Evolutionary conservation across 2,329 filamentous ascomycete species (phyloP).

Genomic region (Sphaceloma murrayae): DNA sequence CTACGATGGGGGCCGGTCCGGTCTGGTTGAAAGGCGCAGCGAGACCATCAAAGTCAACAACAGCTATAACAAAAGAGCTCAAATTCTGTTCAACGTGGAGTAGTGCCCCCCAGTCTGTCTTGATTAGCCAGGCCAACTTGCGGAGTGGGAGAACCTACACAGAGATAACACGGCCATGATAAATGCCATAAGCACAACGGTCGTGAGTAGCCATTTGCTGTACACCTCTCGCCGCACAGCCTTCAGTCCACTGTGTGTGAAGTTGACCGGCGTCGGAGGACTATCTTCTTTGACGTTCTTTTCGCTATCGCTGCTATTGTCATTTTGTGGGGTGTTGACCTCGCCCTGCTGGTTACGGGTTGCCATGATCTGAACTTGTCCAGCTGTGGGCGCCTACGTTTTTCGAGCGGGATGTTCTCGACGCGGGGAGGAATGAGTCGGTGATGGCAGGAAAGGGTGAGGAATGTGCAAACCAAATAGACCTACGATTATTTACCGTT

Average conservation of each 20-base stretch:
- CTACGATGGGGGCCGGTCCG: constrained; percentile 44
- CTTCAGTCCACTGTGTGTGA: constrained; percentile 36
- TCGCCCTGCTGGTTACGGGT: not conserved
- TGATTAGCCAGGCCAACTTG: not conserved
- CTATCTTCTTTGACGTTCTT: constrained; percentile 10
- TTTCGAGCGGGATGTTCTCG: no score
- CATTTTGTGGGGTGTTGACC: constrained; percentile 12
- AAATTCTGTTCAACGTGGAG: constrained; percentile 43
- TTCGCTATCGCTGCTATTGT: constrained; percentile 16
- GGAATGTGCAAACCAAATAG: not conserved
- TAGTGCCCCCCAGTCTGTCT: constrained; percentile 47
- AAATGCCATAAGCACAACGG: constrained; percentile 45
- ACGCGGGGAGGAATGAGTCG: no score
- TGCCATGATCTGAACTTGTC: constrained; percentile 1
- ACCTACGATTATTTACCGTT: not conserved
- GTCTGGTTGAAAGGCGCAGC: constrained; percentile 41
- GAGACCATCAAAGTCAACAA: constrained; percentile 55
- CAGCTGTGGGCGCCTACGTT: not conserved
- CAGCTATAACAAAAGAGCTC: constrained; percentile 42
- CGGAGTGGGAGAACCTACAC: constrained; percentile 26
- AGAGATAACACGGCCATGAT: constrained; percentile 49
- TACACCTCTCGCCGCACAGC: constrained; percentile 34
- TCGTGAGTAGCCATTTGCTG: constrained; percentile 35
- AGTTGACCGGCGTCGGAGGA: constrained; percentile 34
- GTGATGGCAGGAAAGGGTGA: no score